These are phyloP conservation scores for Aspergillus oerlinghausenensis DNA, from an alignment of 2,329 filamentous ascomycete species.

Conservation along the genomic window DNA sequence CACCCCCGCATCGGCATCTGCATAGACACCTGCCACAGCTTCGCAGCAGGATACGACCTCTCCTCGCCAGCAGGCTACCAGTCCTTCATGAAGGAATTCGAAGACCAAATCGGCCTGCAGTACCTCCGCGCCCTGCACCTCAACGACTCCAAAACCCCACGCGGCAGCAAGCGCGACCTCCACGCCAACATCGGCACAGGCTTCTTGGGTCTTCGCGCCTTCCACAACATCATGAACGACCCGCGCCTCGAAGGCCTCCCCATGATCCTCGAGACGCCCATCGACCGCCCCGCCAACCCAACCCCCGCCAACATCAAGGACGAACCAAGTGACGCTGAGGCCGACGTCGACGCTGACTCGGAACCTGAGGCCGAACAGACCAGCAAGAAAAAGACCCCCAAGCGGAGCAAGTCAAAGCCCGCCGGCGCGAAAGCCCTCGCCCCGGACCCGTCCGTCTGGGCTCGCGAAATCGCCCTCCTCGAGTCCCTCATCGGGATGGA, in stretches of 20 bases:
- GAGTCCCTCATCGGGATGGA: slow-evolving; percentile 86
- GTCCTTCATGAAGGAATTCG: slow-evolving; percentile 70
- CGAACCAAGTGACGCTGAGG: slow-evolving; percentile 10
- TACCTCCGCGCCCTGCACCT: slow-evolving; percentile 85
- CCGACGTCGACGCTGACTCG: slow-evolving; percentile 14
- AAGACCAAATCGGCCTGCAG: slow-evolving; percentile 67
- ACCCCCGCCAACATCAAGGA: slow-evolving; percentile 9
- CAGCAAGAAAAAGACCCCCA: slow-evolving; percentile 18
- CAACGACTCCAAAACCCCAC: slow-evolving; percentile 92
- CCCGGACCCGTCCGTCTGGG: slow-evolving; percentile 83
- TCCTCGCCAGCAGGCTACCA: slow-evolving; percentile 69
- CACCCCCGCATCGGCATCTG: slow-evolving; percentile 87
- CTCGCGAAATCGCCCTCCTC: slow-evolving; percentile 88
- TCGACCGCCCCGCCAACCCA: slow-evolving; percentile 60
- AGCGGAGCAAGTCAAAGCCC: slow-evolving; percentile 7
- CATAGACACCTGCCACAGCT: slow-evolving; percentile 94
- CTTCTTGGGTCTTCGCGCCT: slow-evolving; percentile 83
- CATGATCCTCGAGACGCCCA: slow-evolving; percentile 95
- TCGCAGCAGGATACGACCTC: slow-evolving; percentile 89
- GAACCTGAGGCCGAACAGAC: slow-evolving; percentile 13
- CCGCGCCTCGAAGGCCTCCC: slow-evolving; percentile 70
- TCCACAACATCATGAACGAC: slow-evolving; percentile 87
- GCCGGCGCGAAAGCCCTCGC: slow-evolving; percentile 30
- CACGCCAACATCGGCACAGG: slow-evolving; percentile 97
- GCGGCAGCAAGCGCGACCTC: slow-evolving; percentile 75